Conservation (phyloP, 306 rosid species). For the Crataegus laevigata region DNA sequence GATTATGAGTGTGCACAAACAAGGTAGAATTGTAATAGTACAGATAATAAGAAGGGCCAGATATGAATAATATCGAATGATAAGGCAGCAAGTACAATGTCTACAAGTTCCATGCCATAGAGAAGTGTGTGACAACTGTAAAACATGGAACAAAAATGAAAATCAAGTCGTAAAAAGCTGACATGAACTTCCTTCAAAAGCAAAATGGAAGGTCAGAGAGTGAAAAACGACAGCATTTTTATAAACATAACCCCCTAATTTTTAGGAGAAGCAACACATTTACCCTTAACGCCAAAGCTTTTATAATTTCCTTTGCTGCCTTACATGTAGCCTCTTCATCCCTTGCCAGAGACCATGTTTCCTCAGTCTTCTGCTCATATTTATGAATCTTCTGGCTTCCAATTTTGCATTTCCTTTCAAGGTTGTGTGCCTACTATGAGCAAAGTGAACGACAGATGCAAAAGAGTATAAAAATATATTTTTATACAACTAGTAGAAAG, state of each 20-base stretch:
- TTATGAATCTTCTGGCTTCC: conserved; percentile 44
- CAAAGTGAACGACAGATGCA: conserved; percentile 1
- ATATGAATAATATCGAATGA: background rate
- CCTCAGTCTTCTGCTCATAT: conserved; percentile 46
- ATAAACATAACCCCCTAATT: background rate
- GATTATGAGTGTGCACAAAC: background rate
- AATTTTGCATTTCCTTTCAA: conserved; percentile 50
- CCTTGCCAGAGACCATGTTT: conserved; percentile 56
- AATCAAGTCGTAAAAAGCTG: background rate
- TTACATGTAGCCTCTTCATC: conserved; percentile 67
- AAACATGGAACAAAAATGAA: background rate
- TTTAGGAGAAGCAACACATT: conserved; percentile 2
- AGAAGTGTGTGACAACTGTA: background rate
- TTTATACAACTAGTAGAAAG: background rate
- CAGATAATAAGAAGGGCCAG: background rate
- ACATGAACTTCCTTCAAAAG: background rate
- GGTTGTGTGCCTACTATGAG: conserved; percentile 46
- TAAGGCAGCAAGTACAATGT: background rate
- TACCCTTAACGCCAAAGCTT: conserved; percentile 68
- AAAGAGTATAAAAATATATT: background rate
- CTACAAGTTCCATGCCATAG: background rate
- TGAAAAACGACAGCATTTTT: background rate
- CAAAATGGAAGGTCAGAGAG: background rate
- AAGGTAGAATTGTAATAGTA: background rate
- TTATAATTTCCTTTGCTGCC: conserved; percentile 67